phyloP scores from a whole-genome alignment of 2,329 filamentous ascomycete genomes.

The Sclerotinia glacialis region DNA sequence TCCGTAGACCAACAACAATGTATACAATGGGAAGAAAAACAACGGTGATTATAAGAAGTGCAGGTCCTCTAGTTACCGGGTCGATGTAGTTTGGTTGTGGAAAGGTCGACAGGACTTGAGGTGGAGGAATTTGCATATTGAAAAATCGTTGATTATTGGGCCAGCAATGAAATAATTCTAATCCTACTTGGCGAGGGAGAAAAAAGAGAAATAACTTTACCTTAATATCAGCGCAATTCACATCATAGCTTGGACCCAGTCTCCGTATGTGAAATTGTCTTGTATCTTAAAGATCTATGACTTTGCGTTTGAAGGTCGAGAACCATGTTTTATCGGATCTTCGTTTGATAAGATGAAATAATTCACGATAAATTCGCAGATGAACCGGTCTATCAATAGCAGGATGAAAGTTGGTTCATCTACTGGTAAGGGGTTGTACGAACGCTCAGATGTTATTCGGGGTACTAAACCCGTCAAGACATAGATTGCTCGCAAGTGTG shows the following conservation, averaged over 20 bases:
- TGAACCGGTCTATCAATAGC: not conserved
- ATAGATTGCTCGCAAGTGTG: not conserved
- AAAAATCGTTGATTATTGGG: conserved; percentile 11
- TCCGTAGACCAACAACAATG: conserved; percentile 44
- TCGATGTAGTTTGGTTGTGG: conserved; percentile 48
- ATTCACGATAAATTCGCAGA: not conserved
- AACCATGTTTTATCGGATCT: not conserved
- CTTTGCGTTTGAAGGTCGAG: not conserved
- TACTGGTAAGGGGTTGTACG: not conserved
- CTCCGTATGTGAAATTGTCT: not conserved
- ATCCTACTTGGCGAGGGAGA: not conserved
- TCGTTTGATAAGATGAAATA: not conserved
- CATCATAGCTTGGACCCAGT: conserved; percentile 10
- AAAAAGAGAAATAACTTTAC: conserved; percentile 1
- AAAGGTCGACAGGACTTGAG: conserved; percentile 10
- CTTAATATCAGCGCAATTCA: conserved; percentile 7
- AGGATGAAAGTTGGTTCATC: not conserved
- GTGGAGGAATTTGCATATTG: conserved; percentile 20
- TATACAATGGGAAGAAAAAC: conserved; percentile 43
- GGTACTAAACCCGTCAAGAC: conserved; percentile 1
- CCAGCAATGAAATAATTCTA: conserved; percentile 3
- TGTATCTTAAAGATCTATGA: not conserved
- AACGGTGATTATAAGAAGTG: conserved; percentile 44
- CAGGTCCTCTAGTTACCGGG: conserved; percentile 46
- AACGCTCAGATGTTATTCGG: conserved; percentile 15